Evolutionary conservation across 306 rosid genomes (phyloP).

Genomic region (Cucumis cinereus): DNA sequence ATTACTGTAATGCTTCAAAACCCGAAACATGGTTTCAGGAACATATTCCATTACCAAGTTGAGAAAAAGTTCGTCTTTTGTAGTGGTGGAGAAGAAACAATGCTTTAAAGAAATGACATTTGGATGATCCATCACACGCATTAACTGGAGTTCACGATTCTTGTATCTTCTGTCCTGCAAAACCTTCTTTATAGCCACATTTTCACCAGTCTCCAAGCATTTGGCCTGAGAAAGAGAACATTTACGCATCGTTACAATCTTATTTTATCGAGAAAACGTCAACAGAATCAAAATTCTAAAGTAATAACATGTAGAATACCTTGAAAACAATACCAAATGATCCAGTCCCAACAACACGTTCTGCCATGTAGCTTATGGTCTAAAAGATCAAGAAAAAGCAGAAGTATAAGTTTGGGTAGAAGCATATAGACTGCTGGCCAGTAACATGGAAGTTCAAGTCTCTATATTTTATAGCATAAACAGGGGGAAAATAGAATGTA

Average conservation of each 20-base stretch:
- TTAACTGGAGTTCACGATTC: constrained; percentile 83
- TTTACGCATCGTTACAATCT: neutral
- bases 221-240: constrained; percentile 48
- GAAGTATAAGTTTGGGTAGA: neutral
- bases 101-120: constrained; percentile 85
- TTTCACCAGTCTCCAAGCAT: constrained; percentile 91
- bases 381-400: constrained; percentile 19
- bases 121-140: constrained; percentile 98
- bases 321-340: constrained; percentile 95
- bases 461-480: neutral
- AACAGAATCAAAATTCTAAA: constrained; percentile 1
- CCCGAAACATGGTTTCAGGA: constrained; percentile 78
- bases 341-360: constrained; percentile 81
- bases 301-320: constrained; percentile 26
- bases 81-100: constrained; percentile 92
- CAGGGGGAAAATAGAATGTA: neutral
- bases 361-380: constrained; percentile 99
- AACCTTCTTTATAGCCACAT: constrained; percentile 89
- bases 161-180: constrained; percentile 85
- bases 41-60: constrained; percentile 98
- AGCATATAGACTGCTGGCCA: neutral
- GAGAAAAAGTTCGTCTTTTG: constrained; percentile 79
- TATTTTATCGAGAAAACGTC: neutral
- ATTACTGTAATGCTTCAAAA: constrained; percentile 66
- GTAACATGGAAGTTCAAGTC: neutral